Percentiles rank a stretch among this genome's conserved stretches.
Evolutionary conservation across 306 rosid species (phyloP).

Genomic region (Hippophae rhamnoides): DNA sequence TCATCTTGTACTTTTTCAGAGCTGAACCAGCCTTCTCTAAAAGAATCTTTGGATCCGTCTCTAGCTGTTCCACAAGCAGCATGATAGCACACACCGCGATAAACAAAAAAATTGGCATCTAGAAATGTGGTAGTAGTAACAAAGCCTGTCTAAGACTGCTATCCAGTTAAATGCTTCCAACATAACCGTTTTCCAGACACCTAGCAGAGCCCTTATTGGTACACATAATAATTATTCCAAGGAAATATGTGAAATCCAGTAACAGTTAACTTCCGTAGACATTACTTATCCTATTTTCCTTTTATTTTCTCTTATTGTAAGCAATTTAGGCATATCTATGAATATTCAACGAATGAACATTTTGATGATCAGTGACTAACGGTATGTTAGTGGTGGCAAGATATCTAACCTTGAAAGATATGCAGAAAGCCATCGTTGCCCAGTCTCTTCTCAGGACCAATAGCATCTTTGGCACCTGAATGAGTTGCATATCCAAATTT

Average conservation of each 20-base stretch:
- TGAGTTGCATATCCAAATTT: conserved; percentile 71
- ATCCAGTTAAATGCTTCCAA: neutral
- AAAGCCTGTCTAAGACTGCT: neutral
- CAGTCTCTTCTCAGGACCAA: conserved; percentile 55
- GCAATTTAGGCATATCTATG: neutral
- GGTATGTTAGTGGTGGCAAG: neutral
- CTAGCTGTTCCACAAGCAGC: conserved; percentile 44
- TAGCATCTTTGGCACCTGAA: conserved; percentile 93
- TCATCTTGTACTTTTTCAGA: conserved; percentile 76
- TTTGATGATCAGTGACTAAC: neutral
- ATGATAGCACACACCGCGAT: conserved; percentile 1
- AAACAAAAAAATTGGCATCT: neutral
- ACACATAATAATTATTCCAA: neutral
- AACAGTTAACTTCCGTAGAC: neutral
- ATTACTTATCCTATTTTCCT: neutral
- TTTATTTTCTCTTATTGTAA: neutral
- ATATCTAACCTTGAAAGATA: conserved; percentile 76
- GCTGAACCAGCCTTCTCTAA: conserved; percentile 62
- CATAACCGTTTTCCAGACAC: neutral
- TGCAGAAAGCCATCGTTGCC: conserved; percentile 74
- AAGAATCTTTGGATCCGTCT: conserved; percentile 84
- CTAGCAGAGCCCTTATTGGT: neutral
- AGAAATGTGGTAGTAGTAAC: neutral
- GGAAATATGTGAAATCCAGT: neutral
- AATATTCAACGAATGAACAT: neutral